Base-by-base conservation (phyloP, 2,329 filamentous ascomycete genomes). In the Fusarium concolor region DNA sequence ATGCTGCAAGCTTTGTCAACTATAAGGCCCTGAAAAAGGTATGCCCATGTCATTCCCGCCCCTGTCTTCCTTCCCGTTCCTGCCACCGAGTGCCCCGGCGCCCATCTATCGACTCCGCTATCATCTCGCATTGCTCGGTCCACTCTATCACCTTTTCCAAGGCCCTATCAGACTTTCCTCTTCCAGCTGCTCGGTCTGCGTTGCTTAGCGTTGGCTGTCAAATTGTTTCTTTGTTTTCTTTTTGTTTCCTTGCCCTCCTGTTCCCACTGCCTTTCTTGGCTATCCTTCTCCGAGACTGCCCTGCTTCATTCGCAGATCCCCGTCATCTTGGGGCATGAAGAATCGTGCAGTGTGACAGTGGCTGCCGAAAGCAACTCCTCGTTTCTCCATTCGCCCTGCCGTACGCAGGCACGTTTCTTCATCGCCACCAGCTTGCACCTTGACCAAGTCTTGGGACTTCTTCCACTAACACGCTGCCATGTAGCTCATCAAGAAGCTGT, bases 21-120 rank as follows among this genome's bases (percentile, higher is more conserved):
- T 99, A 99, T 85, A 99, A 99, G 84, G 94, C 94, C 63, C 86
- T 99, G 74, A 99, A 99, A 82, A 98, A 98, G 93, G 96, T 97
- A 78, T 67, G 81, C 43, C 69, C 56, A 49, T 72, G 39, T 20
- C 54, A 49, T 62, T 64, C 63, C 68, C 49, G 38, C 51, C 39
- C 68, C 55, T 51, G 49, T 67, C 62, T 61, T 44, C 65, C 31
- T 60, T 70, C 53, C 67, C 63, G 50, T 68, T 62, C 57, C 65
- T 62, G 65, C 61, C 55, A 56, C 67, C 61, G 58, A 71, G 39
- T 53, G 56, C 65, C 64, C 60, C 54, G 57, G 52, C 53, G 38
- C 56, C 54, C 50, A 58, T 58, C 55, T 62, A 46, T 49, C 46
- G 59, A 62, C 61, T 72, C 71, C 71, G 69, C 67, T 63, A 55